A percentile compares a stretch with the other conserved stretches of the same genome.
These are phyloP conservation scores for Epichloe festucae DNA, from an alignment of 2,329 filamentous ascomycete species.

Conservation along the genomic window DNA sequence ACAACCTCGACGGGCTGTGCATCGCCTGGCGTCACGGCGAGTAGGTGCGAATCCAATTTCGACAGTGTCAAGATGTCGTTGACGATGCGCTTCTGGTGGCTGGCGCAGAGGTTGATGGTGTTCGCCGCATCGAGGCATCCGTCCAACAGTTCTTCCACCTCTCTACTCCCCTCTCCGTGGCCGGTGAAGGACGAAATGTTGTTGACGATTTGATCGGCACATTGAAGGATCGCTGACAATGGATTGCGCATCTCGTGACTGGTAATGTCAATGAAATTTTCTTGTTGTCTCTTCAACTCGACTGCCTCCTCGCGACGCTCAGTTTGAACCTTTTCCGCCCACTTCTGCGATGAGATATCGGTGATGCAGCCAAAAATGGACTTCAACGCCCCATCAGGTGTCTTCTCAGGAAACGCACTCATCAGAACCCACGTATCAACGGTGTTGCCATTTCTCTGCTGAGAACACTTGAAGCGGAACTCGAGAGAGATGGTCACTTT, in stretches of 20 bases:
- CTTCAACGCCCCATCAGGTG: conserved; percentile 50
- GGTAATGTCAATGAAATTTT: conserved; percentile 63
- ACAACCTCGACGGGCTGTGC: conserved; percentile 57
- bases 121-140: conserved; percentile 61
- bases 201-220: conserved; percentile 57
- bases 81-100: conserved; percentile 63
- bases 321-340: conserved; percentile 69
- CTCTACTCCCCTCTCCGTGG: conserved; percentile 23
- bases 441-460: conserved; percentile 44
- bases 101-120: conserved; percentile 68
- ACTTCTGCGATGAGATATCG: conserved; percentile 76
- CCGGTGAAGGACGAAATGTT: conserved; percentile 31
- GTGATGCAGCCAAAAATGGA: conserved; percentile 71
- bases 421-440: conserved; percentile 67
- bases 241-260: conserved; percentile 69
- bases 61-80: conserved; percentile 55
- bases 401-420: conserved; percentile 61
- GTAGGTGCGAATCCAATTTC: conserved; percentile 57
- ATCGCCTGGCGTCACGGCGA: conserved; percentile 58
- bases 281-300: conserved; percentile 60
- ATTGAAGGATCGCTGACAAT: conserved; percentile 61
- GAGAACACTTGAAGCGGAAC: conserved; percentile 61
- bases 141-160: conserved; percentile 37
- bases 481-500: conserved; percentile 55
- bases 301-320: conserved; percentile 68